phyloP scores from a whole-genome alignment of 306 rosid genomes.

The Trifolium dubium region DNA sequence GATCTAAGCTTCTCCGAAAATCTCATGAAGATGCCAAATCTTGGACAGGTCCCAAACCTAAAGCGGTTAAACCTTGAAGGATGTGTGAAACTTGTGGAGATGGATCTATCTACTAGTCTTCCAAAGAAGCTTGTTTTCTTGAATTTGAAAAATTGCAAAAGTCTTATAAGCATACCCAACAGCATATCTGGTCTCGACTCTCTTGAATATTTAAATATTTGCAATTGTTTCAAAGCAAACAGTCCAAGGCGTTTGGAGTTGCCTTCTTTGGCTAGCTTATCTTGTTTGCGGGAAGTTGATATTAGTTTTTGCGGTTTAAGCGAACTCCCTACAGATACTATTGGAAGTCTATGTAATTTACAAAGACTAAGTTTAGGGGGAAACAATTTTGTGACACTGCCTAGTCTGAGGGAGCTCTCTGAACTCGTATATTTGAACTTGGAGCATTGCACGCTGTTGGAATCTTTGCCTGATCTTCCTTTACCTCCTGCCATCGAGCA shows the following conservation, averaged over 20 bases:
- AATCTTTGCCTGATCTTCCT: background rate
- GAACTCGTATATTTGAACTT: background rate
- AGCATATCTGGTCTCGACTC: background rate
- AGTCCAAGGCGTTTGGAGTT: background rate
- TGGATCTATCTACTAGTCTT: too few species aligned
- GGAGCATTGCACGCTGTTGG: background rate
- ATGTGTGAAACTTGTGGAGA: too few species aligned
- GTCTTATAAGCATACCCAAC: too few species aligned
- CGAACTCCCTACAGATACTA: background rate
- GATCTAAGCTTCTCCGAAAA: background rate
- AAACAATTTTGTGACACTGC: slow-evolving; percentile 3
- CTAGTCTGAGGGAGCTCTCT: background rate
- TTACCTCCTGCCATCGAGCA: background rate
- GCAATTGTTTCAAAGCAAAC: background rate
- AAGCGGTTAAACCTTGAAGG: too few species aligned
- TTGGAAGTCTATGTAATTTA: background rate
- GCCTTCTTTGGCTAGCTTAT: background rate
- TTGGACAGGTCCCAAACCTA: background rate
- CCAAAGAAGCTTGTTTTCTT: too few species aligned
- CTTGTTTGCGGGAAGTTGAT: background rate
- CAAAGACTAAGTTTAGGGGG: background rate
- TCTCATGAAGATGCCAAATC: background rate
- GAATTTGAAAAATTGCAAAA: too few species aligned
- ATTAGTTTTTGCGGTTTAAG: background rate
- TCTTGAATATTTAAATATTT: background rate